These are phyloP conservation scores for Hypoxylon sp. DNA, from an alignment of 2,329 filamentous ascomycete genomes.

Conservation along the genomic window DNA sequence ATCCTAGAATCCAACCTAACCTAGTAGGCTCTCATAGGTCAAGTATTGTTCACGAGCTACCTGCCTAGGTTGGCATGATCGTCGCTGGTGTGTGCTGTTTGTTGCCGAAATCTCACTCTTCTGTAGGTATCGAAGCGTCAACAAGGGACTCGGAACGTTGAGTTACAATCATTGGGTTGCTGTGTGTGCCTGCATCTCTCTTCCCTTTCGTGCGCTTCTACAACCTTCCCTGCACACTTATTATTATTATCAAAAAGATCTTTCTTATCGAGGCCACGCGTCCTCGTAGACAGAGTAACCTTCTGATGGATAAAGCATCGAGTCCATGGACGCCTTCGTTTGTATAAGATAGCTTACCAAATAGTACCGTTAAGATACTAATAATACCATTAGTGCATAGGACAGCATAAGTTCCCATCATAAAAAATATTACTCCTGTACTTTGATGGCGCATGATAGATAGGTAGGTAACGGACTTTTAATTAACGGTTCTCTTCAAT, in stretches of 20 bases:
- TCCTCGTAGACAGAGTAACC: background rate
- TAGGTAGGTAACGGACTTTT: too few species aligned
- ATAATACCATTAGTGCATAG: background rate
- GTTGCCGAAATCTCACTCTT: slow-evolving; percentile 9
- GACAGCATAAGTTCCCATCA: too few species aligned
- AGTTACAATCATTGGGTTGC: slow-evolving; percentile 16
- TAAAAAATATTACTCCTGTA: too few species aligned
- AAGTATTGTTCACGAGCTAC: background rate
- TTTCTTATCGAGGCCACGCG: slow-evolving; percentile 12
- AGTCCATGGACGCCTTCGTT: background rate
- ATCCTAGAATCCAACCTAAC: background rate
- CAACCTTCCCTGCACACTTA: slow-evolving; percentile 3
- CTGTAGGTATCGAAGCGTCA: background rate
- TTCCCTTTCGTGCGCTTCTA: slow-evolving; percentile 3
- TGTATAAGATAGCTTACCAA: background rate
- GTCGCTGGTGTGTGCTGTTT: slow-evolving; percentile 11
- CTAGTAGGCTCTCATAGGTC: background rate
- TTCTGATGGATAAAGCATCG: background rate
- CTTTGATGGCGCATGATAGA: too few species aligned
- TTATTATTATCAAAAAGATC: background rate
- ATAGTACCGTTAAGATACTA: background rate
- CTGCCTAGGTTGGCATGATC: slow-evolving; percentile 32
- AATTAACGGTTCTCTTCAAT: too few species aligned
- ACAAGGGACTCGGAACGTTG: slow-evolving; percentile 2
- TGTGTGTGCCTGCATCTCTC: slow-evolving; percentile 4